Base-by-base conservation (phyloP, 108 stramenopile genomes). In the Seminavis robusta region DNA sequence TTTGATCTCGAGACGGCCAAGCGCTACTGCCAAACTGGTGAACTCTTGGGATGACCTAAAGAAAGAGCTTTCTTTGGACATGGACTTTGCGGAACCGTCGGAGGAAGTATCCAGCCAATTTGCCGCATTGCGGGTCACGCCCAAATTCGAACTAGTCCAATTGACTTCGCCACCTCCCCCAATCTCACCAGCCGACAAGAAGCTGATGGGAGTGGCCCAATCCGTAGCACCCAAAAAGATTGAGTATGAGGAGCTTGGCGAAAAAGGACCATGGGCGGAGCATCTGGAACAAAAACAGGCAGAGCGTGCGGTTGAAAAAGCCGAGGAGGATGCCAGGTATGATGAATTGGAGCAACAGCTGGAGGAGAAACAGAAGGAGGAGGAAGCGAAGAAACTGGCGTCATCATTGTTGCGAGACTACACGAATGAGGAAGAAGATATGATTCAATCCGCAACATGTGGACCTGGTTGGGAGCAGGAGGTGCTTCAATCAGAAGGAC, bases 331-430 rank as follows among this genome's bases (percentile, higher is more conserved):
- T 50, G 15, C 33, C 33, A 15, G 10, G 39, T n/a, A n/a, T 24
- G 26, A 61, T 19, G 43, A 63, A 58, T 29, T 66, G 1, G 73
- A 77, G 27, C 74, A 63, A 30, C 52, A 73, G 24, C 33, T 37
- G n/a, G 28, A 57, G 61, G 52, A 55, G 52, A 63, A 59, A 19
- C 52, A 66, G 38, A 38, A 53, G 24, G 59, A 73, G 37, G 56
- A 70, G 24, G 81, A 80, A 46, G 92, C 88, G 10, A 51, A 55
- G 28, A 48, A 84, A 43, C 44, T 67, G 23, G 84, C 82, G 15
- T 55, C 52, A 24, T 67, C 69, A 0, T 59, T 90, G 43, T 61
- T 90, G 65, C 81, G 80, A 24, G 72, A 74, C 6, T 67, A 90
- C 36, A 82, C 81, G 16, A 31, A 66, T 9, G 83, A 86, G 1